Percentiles rank a stretch among this genome's conserved stretches.
phyloP scores from a whole-genome alignment of 129 eudicot genomes.

The Calendula officinalis region DNA sequence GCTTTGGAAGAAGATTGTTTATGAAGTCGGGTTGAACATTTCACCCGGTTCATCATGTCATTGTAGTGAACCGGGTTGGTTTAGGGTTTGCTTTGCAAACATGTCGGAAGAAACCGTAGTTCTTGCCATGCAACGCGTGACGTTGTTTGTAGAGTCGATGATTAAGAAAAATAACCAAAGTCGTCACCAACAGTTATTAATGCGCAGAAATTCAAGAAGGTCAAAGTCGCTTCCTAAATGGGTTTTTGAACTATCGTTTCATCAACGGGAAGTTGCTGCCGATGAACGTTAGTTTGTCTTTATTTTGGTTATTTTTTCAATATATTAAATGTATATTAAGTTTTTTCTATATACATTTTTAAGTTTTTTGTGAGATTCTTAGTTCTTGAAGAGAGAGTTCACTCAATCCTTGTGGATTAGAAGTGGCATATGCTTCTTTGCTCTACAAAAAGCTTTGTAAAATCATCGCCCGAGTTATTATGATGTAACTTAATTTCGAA shows the following conservation, averaged over 20 bases:
- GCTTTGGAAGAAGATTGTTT: constrained; percentile 84
- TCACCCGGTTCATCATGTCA: constrained; percentile 97
- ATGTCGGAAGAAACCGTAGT: constrained; percentile 72
- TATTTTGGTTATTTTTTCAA: constrained; percentile 20
- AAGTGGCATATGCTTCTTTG: constrained; percentile 52
- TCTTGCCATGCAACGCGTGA: constrained; percentile 64
- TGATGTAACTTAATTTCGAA: constrained; percentile 29
- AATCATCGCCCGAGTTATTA: constrained; percentile 21
- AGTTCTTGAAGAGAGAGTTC: constrained; percentile 41
- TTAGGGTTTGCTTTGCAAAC: constrained; percentile 86
- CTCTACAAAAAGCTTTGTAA: constrained; percentile 38
- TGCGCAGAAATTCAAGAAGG: constrained; percentile 52
- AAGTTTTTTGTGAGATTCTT: constrained; percentile 14
- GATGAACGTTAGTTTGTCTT: constrained; percentile 49
- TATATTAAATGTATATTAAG: constrained; percentile 28
- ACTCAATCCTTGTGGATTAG: constrained; percentile 94
- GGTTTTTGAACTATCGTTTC: constrained; percentile 87
- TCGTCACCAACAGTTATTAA: constrained; percentile 32
- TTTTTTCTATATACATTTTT: neutral
- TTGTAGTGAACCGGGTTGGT: constrained; percentile 97
- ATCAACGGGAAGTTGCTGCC: constrained; percentile 50
- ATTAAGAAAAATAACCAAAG: constrained; percentile 18
- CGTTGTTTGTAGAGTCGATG: constrained; percentile 34
- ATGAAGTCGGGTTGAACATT: constrained; percentile 77
- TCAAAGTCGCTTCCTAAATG: constrained; percentile 72